These are phyloP conservation scores for Takakia lepidozioides DNA, from an alignment of 225 moss, liverwort and hornwort species.

Conservation along the genomic window DNA sequence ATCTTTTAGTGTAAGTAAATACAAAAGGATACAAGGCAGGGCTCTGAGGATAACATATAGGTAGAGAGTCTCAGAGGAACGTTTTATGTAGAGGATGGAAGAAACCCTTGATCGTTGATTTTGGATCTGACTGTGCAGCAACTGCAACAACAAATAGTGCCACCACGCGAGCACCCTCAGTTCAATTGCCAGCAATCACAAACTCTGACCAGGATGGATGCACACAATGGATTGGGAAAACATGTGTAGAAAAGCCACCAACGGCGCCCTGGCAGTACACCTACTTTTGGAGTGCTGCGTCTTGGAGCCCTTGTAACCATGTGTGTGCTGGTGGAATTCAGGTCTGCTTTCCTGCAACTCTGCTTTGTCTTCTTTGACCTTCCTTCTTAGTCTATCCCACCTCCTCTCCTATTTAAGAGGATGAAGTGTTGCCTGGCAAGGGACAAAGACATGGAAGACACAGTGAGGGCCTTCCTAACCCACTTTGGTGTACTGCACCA, in stretches of 20 bases:
- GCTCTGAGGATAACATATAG: no score
- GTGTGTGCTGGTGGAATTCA: slow-evolving; percentile 78
- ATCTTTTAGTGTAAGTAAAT: no score
- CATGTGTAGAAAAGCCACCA: slow-evolving; percentile 16
- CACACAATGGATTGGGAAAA: slow-evolving; percentile 50
- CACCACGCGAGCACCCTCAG: slow-evolving; percentile 6
- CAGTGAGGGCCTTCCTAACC: no score
- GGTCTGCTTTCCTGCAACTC: slow-evolving; percentile 19
- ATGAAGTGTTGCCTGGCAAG: no score
- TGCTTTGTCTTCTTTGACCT: neutral
- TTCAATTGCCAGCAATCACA: slow-evolving; percentile 22
- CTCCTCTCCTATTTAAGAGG: no score
- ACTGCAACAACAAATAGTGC: neutral
- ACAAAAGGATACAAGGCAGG: no score
- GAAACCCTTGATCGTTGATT: no score
- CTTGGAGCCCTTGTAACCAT: slow-evolving; percentile 57
- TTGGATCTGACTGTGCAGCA: no score
- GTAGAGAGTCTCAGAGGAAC: no score
- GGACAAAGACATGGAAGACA: no score
- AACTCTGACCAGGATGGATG: slow-evolving; percentile 8
- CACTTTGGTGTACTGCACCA: no score
- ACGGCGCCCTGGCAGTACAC: slow-evolving; percentile 41
- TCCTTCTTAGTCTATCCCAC: neutral
- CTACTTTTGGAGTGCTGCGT: slow-evolving; percentile 66
- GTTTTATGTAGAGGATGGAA: no score